These are phyloP conservation scores for Penicillium verrucosum DNA, from an alignment of 2,329 filamentous ascomycete genomes.

Conservation along the genomic window DNA sequence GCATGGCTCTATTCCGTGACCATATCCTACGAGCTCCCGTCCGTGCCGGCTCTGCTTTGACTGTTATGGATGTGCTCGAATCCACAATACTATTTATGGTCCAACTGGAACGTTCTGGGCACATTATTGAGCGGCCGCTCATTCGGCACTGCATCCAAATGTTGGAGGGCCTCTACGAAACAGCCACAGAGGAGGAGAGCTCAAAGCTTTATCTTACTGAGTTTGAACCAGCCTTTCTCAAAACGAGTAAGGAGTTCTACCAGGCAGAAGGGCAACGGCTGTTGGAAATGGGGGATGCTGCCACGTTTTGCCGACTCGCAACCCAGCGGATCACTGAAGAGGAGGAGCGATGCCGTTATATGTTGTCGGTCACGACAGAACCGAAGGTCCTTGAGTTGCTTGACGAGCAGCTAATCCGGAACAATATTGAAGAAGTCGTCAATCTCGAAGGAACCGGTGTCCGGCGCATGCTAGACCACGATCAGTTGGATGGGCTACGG, in stretches of 20 bases:
- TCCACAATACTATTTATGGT: slow-evolving; percentile 86
- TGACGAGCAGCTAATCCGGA: slow-evolving; percentile 73
- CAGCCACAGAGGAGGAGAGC: slow-evolving; percentile 70
- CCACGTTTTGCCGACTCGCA: slow-evolving; percentile 75
- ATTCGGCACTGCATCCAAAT: slow-evolving; percentile 83
- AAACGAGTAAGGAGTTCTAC: slow-evolving; percentile 71
- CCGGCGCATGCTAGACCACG: slow-evolving; percentile 86
- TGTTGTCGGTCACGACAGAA: slow-evolving; percentile 69
- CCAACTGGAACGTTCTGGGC: slow-evolving; percentile 84
- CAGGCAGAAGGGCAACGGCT: slow-evolving; percentile 68
- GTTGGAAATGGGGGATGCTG: slow-evolving; percentile 73
- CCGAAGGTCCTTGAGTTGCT: slow-evolving; percentile 72
- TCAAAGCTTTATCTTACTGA: slow-evolving; percentile 78
- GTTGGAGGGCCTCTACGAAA: slow-evolving; percentile 84
- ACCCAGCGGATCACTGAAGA: slow-evolving; percentile 75
- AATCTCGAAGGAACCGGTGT: slow-evolving; percentile 81
- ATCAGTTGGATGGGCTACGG: slow-evolving; percentile 72
- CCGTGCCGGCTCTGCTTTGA: slow-evolving; percentile 41
- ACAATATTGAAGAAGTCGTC: slow-evolving; percentile 76
- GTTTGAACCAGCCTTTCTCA: slow-evolving; percentile 77
- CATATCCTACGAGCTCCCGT: slow-evolving; percentile 67
- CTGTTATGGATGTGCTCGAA: slow-evolving; percentile 72
- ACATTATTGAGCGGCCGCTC: slow-evolving; percentile 78
- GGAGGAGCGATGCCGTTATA: slow-evolving; percentile 75
- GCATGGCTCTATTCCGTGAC: slow-evolving; percentile 86